Percentiles rank a stretch among this genome's conserved stretches.
These are phyloP conservation scores for Neophaeococcomyces mojaviensis DNA, from an alignment of 2,329 filamentous ascomycete species.

Conservation along the genomic window DNA sequence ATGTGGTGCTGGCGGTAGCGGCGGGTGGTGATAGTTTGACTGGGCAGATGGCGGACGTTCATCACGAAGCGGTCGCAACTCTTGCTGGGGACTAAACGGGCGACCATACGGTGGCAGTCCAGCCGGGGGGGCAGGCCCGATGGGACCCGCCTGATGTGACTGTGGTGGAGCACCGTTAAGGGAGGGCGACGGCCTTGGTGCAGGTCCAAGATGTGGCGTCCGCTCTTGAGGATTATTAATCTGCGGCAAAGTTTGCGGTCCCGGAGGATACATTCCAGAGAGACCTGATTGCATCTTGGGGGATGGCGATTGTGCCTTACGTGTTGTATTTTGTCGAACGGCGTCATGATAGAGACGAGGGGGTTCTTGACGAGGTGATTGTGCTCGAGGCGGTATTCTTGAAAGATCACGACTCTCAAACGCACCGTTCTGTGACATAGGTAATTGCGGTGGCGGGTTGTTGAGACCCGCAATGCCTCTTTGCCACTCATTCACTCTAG, in stretches of 20 bases:
- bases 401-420: slow-evolving; percentile 72
- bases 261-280: slow-evolving; percentile 43
- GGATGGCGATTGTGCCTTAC: slow-evolving; percentile 50
- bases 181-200: slow-evolving; percentile 38
- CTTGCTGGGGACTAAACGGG: slow-evolving; percentile 71
- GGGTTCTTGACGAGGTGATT: slow-evolving; percentile 68
- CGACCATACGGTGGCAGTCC: slow-evolving; percentile 66
- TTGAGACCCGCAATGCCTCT: slow-evolving; percentile 71
- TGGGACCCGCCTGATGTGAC: slow-evolving; percentile 49
- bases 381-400: slow-evolving; percentile 62
- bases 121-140: slow-evolving; percentile 43
- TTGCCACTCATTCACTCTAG: slow-evolving; percentile 51
- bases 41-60: slow-evolving; percentile 86
- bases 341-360: slow-evolving; percentile 63
- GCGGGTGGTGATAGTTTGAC: slow-evolving; percentile 73
- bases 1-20: slow-evolving; percentile 76
- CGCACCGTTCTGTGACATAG: slow-evolving; percentile 69
- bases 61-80: slow-evolving; percentile 74
- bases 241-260: slow-evolving; percentile 44
- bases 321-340: slow-evolving; percentile 46
- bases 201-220: slow-evolving; percentile 34
- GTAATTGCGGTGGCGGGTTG: slow-evolving; percentile 48
- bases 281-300: slow-evolving; percentile 50
- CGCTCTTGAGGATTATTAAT: slow-evolving; percentile 37
- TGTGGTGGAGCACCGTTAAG: slow-evolving; percentile 47